These are phyloP conservation scores for Leptosphaerulina australis DNA, from an alignment of 2,329 filamentous ascomycete species.

Conservation along the genomic window DNA sequence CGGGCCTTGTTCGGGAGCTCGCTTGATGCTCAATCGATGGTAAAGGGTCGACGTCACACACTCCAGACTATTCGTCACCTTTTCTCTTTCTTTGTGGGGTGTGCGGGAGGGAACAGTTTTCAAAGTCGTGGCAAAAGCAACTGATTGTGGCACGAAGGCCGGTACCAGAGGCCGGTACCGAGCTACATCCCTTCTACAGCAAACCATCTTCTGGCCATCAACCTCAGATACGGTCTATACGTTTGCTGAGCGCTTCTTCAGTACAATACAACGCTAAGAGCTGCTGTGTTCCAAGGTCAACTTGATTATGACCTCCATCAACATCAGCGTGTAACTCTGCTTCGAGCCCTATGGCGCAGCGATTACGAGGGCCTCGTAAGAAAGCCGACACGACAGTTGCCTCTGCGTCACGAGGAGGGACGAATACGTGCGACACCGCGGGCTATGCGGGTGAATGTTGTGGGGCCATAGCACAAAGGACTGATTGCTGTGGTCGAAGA, in stretches of 20 bases:
- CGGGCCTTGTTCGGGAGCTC: conserved; percentile 1
- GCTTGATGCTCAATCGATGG: conserved; percentile 12
- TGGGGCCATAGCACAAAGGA: neutral
- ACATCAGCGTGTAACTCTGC: neutral
- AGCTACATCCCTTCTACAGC: too few species aligned
- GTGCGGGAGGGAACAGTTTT: neutral
- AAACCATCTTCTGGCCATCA: neutral
- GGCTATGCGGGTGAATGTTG: neutral
- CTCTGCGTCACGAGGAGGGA: neutral
- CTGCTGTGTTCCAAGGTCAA: too few species aligned
- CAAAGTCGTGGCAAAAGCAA: neutral
- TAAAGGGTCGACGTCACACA: conserved; percentile 9
- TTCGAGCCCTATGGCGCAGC: neutral
- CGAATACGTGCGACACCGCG: neutral
- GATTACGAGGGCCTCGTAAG: conserved; percentile 3
- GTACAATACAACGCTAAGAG: neutral
- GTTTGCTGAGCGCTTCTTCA: too few species aligned
- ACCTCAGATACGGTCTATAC: neutral
- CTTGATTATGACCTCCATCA: too few species aligned
- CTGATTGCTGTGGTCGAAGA: neutral
- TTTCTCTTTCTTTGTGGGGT: neutral
- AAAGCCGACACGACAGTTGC: neutral
- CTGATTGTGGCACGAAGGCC: neutral
- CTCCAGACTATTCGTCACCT: conserved; percentile 10
- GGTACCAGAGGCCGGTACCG: neutral